These are phyloP conservation scores for Juncus effusus DNA, from an alignment of 176 grass and related monocot genomes.

Conservation along the genomic window DNA sequence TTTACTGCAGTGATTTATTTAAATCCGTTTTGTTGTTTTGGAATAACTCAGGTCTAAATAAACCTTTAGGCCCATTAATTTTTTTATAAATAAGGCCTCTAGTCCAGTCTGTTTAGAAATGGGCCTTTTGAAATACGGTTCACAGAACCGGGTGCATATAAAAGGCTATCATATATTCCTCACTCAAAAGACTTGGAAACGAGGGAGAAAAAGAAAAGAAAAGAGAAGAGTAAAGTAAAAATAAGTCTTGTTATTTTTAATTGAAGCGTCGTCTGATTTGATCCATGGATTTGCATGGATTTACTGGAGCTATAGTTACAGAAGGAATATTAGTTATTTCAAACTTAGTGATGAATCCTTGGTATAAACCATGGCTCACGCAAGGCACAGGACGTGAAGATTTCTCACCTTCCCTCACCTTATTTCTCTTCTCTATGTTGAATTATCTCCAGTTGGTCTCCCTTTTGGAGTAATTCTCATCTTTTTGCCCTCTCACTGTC, in stretches of 20 bases:
- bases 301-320: constrained; percentile 5
- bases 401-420: constrained; percentile 4
- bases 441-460: constrained; percentile 14
- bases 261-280: background rate
- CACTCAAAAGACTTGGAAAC: too few species aligned
- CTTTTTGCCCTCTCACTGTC: constrained; percentile 11
- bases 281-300: constrained; percentile 1
- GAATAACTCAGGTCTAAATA: too few species aligned
- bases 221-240: too few species aligned
- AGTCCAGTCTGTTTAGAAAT: too few species aligned
- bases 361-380: constrained; percentile 59
- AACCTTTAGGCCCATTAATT: too few species aligned
- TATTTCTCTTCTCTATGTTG: constrained; percentile 4
- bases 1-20: too few species aligned
- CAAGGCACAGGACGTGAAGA: constrained; percentile 34
- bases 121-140: too few species aligned
- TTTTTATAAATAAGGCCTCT: too few species aligned
- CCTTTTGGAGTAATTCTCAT: constrained; percentile 19
- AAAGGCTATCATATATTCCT: too few species aligned
- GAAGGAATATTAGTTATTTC: constrained; percentile 6
- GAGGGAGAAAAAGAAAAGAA: too few species aligned
- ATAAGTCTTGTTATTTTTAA: background rate
- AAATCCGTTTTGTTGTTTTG: too few species aligned
- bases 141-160: too few species aligned
- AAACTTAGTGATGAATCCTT: constrained; percentile 37